A percentile compares a stretch with the other conserved stretches of the same genome.
phyloP scores from a whole-genome alignment of 495 filamentous ascomycete genomes.

The Aspergillus hancockii region DNA sequence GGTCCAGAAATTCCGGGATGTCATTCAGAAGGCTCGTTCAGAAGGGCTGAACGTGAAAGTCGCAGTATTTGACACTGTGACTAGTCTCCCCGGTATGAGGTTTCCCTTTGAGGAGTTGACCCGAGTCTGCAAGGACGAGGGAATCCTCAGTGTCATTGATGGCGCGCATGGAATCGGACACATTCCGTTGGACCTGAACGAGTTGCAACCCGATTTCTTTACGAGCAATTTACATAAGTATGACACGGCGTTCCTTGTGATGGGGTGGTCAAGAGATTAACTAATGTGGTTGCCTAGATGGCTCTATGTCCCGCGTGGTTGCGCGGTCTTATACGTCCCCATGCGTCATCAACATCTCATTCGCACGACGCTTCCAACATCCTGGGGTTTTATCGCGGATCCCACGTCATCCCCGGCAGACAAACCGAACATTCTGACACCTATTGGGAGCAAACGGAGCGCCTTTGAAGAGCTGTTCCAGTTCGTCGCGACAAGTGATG shows the following conservation, averaged over 20 bases:
- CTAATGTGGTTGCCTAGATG: slow-evolving; percentile 49
- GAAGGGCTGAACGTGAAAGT: slow-evolving; percentile 53
- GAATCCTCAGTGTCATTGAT: slow-evolving; percentile 67
- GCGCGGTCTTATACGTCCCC: slow-evolving; percentile 78
- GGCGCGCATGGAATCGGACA: slow-evolving; percentile 82
- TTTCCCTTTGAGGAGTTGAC: slow-evolving; percentile 75
- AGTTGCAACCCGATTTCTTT: slow-evolving; percentile 76
- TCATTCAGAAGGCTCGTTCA: slow-evolving; percentile 39
- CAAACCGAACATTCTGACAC: slow-evolving; percentile 2
- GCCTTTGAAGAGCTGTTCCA: slow-evolving; percentile 71
- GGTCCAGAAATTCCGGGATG: slow-evolving; percentile 49
- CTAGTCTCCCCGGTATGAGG: slow-evolving; percentile 70
- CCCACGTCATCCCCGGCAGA: slow-evolving; percentile 12
- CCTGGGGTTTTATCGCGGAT: slow-evolving; percentile 53
- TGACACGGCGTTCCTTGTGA: slow-evolving; percentile 7
- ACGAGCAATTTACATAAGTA: slow-evolving; percentile 82
- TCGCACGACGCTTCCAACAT: slow-evolving; percentile 75
- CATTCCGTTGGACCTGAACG: slow-evolving; percentile 63
- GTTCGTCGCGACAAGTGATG: slow-evolving; percentile 76
- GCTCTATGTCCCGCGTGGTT: slow-evolving; percentile 78
- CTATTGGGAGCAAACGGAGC: slow-evolving; percentile 8
- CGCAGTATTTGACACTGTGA: slow-evolving; percentile 77
- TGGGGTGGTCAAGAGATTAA: background rate
- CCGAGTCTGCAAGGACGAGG: slow-evolving; percentile 61
- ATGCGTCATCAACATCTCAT: slow-evolving; percentile 72